These are phyloP conservation scores for Sporobolomyces pararoseus DNA, from an alignment of 768 basidiomycete genomes.

Conservation along the genomic window DNA sequence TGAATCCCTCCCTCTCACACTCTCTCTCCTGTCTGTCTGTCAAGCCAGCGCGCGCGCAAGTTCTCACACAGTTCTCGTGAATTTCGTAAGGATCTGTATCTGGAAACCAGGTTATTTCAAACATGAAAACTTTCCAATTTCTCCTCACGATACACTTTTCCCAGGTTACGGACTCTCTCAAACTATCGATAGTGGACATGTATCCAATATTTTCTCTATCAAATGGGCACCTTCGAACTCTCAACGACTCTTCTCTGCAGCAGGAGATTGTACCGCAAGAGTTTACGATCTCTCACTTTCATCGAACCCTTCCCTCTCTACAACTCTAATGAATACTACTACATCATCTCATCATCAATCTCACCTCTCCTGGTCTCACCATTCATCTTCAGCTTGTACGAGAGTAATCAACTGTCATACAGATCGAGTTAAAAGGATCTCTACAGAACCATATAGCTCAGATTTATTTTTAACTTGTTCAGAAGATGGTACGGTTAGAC, in stretches of 20 bases:
- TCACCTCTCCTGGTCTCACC: constrained; percentile 7
- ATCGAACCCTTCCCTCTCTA: constrained; percentile 12
- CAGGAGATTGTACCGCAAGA: constrained; percentile 40
- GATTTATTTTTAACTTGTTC: constrained; percentile 42
- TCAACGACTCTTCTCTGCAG: constrained; percentile 32
- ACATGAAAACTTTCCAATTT: neutral
- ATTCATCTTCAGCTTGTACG: constrained; percentile 22
- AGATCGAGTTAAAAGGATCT: constrained; percentile 43
- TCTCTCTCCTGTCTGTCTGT: too few species aligned
- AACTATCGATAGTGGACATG: constrained; percentile 35
- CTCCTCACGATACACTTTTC: neutral
- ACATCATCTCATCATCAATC: neutral
- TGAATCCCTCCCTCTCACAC: too few species aligned
- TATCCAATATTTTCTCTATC: constrained; percentile 44
- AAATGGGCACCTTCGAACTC: constrained; percentile 35
- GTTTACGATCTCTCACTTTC: constrained; percentile 41
- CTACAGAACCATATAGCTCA: constrained; percentile 27
- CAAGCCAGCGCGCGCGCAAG: too few species aligned
- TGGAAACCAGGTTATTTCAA: constrained; percentile 23
- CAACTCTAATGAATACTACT: neutral
- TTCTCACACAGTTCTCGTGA: too few species aligned
- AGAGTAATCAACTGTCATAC: constrained; percentile 41
- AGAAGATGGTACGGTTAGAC: constrained; percentile 43
- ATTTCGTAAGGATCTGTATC: constrained; percentile 27
- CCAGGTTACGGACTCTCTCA: constrained; percentile 18